Base-by-base conservation (phyloP, 2,329 filamentous ascomycete species). In the Trichoderma sp. region DNA sequence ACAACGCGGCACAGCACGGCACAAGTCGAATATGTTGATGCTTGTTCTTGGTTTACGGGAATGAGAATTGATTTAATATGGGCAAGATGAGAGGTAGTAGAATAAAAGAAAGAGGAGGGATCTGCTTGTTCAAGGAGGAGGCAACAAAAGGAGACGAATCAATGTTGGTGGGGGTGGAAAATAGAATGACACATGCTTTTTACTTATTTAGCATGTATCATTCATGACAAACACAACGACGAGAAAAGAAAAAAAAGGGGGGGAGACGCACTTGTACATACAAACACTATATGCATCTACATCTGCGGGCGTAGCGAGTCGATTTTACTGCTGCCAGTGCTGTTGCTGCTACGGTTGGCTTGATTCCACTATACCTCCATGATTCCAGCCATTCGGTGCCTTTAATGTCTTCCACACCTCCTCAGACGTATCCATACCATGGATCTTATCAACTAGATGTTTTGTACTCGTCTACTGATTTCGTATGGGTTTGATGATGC, bases 211-310 rank as follows among this genome's bases (percentile, higher is more conserved):
- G 39, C 26, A 62, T 68, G 66, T 26, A n/a, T 43, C 43, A 15
- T 39, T 13, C 65, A 47, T n/a, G 23, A 68, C 1, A 36, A 43
- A 43, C 15, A 30, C 26, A 32, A 32, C 13, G 34, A 26, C 11
- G 15, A 47, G 7, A 30, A 34, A 6, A 8, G 11, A 34, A 26
- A 17, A 47, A 47, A 61, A 47, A 47, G 50, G 13, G 17, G 9
- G 20, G 28, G 34, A 61, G 55, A 61, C 57, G 66, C 66, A 50
- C 55, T 68, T 68, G 66, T 68, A 68, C 66, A 68, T 68, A 68
- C n/a, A 26, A 47, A 55, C 36, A 11, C 20, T 28, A 68, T 69
- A 53, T 61, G 66, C 64, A 69, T 69, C 28, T 68, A 36, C 66
- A 68, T 50, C 57, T 69, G 32, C 30, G 39, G 64, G 55, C 57